Evolutionary conservation across 2,329 filamentous ascomycete genomes (phyloP).

Genomic region (Ophiostoma sp.): DNA sequence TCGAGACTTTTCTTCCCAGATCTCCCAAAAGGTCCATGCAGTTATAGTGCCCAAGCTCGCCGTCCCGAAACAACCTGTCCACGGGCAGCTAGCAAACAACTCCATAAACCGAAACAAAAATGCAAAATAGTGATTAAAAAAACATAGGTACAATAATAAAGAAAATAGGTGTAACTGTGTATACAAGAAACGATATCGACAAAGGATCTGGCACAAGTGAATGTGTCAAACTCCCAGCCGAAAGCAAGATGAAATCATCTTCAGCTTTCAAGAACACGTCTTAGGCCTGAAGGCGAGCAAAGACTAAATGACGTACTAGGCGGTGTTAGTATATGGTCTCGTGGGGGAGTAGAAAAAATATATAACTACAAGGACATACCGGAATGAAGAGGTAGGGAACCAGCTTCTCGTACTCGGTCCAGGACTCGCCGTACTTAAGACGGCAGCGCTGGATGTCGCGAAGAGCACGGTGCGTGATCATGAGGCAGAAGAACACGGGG

Average conservation of each 20-base stretch:
- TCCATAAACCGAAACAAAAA: constrained; percentile 6
- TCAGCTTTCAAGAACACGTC: background rate
- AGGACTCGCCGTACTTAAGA: constrained; percentile 59
- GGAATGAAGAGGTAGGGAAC: constrained; percentile 42
- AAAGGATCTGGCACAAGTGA: background rate
- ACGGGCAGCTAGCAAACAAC: background rate
- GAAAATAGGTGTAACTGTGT: background rate
- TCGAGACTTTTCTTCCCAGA: constrained; percentile 9
- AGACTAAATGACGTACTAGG: constrained; percentile 6
- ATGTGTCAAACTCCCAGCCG: background rate
- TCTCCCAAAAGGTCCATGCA: background rate
- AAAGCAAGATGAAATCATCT: background rate
- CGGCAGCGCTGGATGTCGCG: constrained; percentile 75
- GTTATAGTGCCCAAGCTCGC: background rate
- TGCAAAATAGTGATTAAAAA: background rate
- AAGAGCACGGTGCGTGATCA: constrained; percentile 74
- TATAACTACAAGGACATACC: background rate
- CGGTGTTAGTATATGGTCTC: background rate
- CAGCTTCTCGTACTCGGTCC: constrained; percentile 30
- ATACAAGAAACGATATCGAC: background rate
- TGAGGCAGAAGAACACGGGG: constrained; percentile 71
- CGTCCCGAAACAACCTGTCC: background rate
- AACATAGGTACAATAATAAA: background rate
- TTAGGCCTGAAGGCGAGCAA: background rate
- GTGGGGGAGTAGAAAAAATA: background rate